Percentiles rank a stretch among this genome's conserved stretches.
Evolutionary conservation across 371 early-diverging fungal genomes (phyloP).

Genomic region (Sporodiniella umbellata): DNA sequence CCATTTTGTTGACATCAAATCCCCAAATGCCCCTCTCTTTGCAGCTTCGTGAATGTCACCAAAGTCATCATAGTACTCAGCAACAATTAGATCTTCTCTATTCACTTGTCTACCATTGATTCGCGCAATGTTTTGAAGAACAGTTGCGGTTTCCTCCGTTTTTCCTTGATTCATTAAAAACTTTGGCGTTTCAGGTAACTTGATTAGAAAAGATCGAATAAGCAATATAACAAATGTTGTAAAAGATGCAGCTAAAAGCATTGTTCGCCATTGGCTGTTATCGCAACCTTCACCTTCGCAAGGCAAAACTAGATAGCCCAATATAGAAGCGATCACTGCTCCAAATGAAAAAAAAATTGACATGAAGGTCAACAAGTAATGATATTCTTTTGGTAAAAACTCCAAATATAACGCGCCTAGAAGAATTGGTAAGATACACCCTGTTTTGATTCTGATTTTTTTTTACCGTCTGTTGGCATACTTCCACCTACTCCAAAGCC

Average conservation of each 20-base stretch:
- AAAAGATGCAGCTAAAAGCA: conserved; percentile 57
- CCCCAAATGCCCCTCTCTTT: conserved; percentile 4
- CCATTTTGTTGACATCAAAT: conserved; percentile 51
- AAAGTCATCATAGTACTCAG: too few relatives aligned
- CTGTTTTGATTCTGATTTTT: too few relatives aligned
- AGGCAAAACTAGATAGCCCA: conserved; percentile 64
- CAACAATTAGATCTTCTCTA: not conserved
- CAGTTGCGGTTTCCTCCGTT: conserved; percentile 67
- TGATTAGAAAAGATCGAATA: conserved; percentile 61
- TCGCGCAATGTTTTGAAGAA: conserved; percentile 65
- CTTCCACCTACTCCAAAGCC: conserved; percentile 89
- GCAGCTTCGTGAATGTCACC: not conserved
- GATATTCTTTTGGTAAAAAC: conserved; percentile 75
- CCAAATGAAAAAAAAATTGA: conserved; percentile 86
- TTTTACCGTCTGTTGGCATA: conserved; percentile 78
- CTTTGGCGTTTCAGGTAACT: conserved; percentile 79
- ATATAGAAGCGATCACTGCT: conserved; percentile 69
- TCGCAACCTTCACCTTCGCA: conserved; percentile 59
- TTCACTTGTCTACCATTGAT: conserved; percentile 57
- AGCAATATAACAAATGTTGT: conserved; percentile 70
- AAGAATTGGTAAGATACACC: not conserved
- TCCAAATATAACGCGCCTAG: conserved; percentile 81
- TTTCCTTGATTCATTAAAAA: conserved; percentile 67
- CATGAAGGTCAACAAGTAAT: conserved; percentile 78
- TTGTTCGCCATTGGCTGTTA: conserved; percentile 68